Conservation (phyloP, 148 eudicot species). For the Rhododendron vialii region DNA sequence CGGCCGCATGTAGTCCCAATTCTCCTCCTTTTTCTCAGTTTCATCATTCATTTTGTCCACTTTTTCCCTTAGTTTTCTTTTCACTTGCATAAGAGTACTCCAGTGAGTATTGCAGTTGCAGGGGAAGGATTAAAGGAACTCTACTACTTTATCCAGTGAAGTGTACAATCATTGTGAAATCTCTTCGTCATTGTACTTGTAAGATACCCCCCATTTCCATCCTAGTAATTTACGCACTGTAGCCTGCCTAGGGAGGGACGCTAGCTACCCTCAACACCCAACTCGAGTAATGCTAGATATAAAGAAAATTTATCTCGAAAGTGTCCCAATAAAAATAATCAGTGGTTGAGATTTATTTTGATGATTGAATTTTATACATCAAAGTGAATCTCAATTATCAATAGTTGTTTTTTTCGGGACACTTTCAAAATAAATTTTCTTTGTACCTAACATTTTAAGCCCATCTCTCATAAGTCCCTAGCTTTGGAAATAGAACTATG, state of each 20-base stretch:
- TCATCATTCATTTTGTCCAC: slow-evolving; percentile 5
- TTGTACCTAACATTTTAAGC: too few relatives aligned
- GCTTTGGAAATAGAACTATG: too few relatives aligned
- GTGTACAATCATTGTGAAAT: neutral
- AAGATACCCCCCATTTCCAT: neutral
- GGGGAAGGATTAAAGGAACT: too few relatives aligned
- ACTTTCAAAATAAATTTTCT: too few relatives aligned
- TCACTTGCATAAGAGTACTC: neutral
- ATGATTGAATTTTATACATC: too few relatives aligned
- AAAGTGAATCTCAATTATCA: too few relatives aligned
- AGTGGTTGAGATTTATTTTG: too few relatives aligned
- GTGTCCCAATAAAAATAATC: too few relatives aligned
- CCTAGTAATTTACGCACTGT: slow-evolving; percentile 8
- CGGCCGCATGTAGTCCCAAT: slow-evolving; percentile 21
- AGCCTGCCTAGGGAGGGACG: neutral
- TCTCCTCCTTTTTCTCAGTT: neutral
- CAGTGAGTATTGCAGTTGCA: too few relatives aligned
- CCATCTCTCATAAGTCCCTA: too few relatives aligned
- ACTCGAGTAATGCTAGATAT: rapidly evolving
- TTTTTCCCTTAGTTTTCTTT: neutral
- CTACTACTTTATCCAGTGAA: neutral
- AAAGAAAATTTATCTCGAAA: too few relatives aligned
- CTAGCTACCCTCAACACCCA: neutral
- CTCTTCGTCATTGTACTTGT: neutral
- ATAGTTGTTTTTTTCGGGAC: too few relatives aligned